Percentiles rank a stretch among this genome's conserved stretches.
These are phyloP conservation scores for Botrytis tulipae DNA, from an alignment of 2,329 filamentous ascomycete species.

Conservation along the genomic window DNA sequence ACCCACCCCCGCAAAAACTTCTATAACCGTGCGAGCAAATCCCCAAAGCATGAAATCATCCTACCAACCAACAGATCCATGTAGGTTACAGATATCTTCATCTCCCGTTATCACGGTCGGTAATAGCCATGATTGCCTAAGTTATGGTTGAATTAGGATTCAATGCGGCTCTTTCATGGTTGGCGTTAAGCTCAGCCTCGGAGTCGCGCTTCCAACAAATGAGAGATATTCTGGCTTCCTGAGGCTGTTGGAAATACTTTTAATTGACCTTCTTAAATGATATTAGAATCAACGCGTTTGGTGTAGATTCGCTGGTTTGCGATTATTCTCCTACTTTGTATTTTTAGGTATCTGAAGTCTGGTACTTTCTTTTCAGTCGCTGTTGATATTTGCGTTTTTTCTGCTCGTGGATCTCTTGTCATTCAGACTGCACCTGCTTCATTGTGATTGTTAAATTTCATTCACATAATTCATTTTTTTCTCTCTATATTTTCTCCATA, in stretches of 20 bases:
- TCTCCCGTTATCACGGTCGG: neutral
- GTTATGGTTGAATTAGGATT: neutral
- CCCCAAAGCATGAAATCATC: neutral
- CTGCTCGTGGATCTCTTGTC: neutral
- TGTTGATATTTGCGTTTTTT: neutral
- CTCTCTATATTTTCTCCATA: neutral
- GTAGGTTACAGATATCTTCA: too few relatives aligned
- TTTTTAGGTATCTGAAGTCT: conserved; percentile 2
- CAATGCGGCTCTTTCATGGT: neutral
- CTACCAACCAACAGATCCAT: neutral
- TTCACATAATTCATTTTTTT: too few relatives aligned
- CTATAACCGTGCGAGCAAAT: neutral
- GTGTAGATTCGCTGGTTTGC: neutral
- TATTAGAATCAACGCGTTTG: too few relatives aligned
- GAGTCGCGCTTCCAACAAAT: neutral
- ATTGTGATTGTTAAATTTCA: neutral
- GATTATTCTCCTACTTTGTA: too few relatives aligned
- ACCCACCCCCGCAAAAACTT: neutral
- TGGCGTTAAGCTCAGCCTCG: conserved; percentile 10
- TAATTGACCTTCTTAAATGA: neutral
- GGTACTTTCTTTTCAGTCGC: neutral
- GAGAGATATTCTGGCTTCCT: neutral
- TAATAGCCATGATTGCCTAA: neutral
- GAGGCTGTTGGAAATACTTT: neutral
- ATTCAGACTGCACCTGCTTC: neutral